Percentiles rank a stretch among this genome's conserved stretches.
Conservation (phyloP, 495 filamentous ascomycete species). For the Penicillium cataractarum region DNA sequence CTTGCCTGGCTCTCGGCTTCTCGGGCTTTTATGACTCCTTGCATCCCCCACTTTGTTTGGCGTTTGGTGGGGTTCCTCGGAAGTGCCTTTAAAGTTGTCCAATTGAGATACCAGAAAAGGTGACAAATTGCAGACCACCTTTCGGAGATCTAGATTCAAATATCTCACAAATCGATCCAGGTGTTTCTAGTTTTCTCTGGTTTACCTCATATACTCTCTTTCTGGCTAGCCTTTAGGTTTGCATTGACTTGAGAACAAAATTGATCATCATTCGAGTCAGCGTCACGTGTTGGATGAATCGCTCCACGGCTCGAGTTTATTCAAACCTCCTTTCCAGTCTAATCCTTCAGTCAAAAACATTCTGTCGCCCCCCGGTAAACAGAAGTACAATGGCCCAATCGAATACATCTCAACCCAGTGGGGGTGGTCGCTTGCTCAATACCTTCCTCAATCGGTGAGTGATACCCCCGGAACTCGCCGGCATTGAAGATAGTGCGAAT, state of each 20-base stretch:
- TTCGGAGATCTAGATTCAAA: neutral
- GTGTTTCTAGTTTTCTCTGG: neutral
- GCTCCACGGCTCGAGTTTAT: neutral
- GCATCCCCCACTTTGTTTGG: neutral
- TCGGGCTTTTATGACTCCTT: too few species aligned
- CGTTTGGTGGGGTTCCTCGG: neutral
- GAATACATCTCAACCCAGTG: conserved; percentile 1
- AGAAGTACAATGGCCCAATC: neutral
- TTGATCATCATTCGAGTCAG: neutral
- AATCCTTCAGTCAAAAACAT: neutral
- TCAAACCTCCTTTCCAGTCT: neutral
- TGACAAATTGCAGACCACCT: neutral
- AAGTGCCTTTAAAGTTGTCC: neutral
- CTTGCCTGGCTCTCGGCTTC: too few species aligned
- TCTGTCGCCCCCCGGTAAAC: neutral
- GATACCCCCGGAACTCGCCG: neutral
- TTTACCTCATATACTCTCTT: neutral
- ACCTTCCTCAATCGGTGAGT: conserved; percentile 16
- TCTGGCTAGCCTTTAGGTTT: neutral
- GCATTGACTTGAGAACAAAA: neutral
- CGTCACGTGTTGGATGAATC: neutral
- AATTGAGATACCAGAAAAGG: neutral
- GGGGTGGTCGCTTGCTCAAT: conserved; percentile 12
- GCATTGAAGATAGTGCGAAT: neutral
- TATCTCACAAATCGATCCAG: neutral